These are phyloP conservation scores for Pseudopithomyces chartarum DNA, from an alignment of 2,329 filamentous ascomycete species.

Conservation along the genomic window DNA sequence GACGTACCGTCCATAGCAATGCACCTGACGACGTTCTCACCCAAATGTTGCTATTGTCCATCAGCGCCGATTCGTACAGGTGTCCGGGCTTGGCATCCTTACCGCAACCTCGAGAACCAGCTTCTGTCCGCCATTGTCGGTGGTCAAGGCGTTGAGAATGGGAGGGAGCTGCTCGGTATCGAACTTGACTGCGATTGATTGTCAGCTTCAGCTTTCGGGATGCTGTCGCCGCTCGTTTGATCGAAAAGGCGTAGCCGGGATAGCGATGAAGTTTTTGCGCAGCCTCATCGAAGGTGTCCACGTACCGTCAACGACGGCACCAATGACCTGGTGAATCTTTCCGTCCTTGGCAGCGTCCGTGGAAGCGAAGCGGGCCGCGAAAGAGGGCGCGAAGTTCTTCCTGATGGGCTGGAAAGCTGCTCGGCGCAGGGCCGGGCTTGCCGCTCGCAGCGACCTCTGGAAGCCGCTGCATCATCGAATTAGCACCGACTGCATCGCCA, in stretches of 20 bases:
- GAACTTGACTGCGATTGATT: constrained; percentile 80
- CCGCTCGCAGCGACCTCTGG: constrained; percentile 67
- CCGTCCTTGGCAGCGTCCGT: constrained; percentile 63
- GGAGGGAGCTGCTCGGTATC: constrained; percentile 88
- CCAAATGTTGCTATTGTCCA: constrained; percentile 85
- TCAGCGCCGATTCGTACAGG: constrained; percentile 31
- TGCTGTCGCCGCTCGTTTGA: constrained; percentile 36
- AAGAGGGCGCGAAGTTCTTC: constrained; percentile 62
- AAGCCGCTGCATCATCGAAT: constrained; percentile 62
- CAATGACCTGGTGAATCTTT: constrained; percentile 80
- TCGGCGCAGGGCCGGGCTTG: constrained; percentile 57
- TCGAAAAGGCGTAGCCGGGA: constrained; percentile 16
- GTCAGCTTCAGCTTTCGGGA: constrained; percentile 38
- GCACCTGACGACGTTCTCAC: constrained; percentile 97
- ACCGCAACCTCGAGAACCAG: constrained; percentile 95
- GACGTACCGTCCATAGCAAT: constrained; percentile 99
- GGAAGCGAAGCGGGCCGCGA: constrained; percentile 66
- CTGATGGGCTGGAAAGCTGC: constrained; percentile 61
- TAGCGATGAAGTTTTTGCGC: constrained; percentile 50
- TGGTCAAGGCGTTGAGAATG: constrained; percentile 97
- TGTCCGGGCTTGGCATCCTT: constrained; percentile 53
- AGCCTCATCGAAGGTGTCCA: constrained; percentile 23
- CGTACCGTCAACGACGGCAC: constrained; percentile 96
- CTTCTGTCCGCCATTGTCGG: constrained; percentile 89
- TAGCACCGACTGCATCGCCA: constrained; percentile 44